Evolutionary conservation across 164 flowering plant species (phyloP).

Genomic region (Tinospora cordifolia): DNA sequence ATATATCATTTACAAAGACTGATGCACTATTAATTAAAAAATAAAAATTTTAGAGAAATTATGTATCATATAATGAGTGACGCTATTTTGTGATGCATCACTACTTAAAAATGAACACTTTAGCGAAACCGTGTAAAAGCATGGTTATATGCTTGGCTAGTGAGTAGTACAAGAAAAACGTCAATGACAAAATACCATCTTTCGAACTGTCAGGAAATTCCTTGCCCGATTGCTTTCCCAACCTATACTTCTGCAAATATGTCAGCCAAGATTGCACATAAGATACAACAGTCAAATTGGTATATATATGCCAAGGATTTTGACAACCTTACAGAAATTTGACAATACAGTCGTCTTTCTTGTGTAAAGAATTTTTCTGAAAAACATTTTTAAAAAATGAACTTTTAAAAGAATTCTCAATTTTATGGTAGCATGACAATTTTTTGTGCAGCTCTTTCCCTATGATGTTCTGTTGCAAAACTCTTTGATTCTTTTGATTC

Average conservation of each 20-base stretch:
- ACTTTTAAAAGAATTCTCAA: not conserved
- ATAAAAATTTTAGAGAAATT: too few species aligned
- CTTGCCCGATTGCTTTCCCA: constrained; percentile 86
- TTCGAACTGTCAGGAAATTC: constrained; percentile 69
- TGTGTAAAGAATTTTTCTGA: not conserved
- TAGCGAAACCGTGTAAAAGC: not conserved
- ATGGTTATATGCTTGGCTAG: not conserved
- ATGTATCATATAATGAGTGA: too few species aligned
- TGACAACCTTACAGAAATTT: not conserved
- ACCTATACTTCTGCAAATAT: constrained; percentile 69
- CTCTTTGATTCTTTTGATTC: not conserved
- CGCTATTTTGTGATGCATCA: not conserved
- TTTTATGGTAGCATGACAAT: not conserved
- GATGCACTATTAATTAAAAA: too few species aligned
- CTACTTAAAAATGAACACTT: not conserved
- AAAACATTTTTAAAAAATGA: not conserved
- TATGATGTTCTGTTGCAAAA: not conserved
- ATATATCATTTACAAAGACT: too few species aligned
- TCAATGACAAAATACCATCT: constrained; percentile 49
- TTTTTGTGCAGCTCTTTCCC: not conserved
- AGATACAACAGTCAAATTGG: not conserved
- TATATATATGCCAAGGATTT: not conserved
- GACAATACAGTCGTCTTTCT: not conserved
- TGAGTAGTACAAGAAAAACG: constrained; percentile 3
- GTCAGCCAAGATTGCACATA: not conserved